These are phyloP conservation scores for Pterocarpus macrocarpus DNA, from an alignment of 306 rosid genomes.

Conservation along the genomic window DNA sequence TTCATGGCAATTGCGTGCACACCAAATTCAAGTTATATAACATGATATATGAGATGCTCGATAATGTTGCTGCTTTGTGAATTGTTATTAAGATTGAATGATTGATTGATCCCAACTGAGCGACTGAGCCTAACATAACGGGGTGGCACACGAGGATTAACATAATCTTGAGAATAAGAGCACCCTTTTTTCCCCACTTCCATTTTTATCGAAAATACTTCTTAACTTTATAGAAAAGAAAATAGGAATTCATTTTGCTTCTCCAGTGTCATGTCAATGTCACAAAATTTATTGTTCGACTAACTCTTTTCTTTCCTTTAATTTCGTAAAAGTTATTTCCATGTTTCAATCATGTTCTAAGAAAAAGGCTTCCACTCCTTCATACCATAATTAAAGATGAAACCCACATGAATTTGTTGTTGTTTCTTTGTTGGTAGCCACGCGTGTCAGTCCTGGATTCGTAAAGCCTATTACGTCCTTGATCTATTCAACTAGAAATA, in stretches of 20 bases:
- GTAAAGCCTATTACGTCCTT: background rate
- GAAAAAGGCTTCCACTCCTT: background rate
- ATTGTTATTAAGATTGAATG: background rate
- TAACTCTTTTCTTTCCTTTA: too few relatives aligned
- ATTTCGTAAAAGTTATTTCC: background rate
- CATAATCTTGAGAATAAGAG: background rate
- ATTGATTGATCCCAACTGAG: background rate
- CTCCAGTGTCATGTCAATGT: background rate
- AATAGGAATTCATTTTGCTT: too few relatives aligned
- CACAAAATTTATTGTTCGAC: background rate
- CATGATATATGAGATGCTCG: background rate
- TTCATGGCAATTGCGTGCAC: background rate
- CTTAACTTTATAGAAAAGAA: too few relatives aligned
- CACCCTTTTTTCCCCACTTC: too few relatives aligned
- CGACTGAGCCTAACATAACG: constrained; percentile 1
- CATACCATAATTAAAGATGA: background rate
- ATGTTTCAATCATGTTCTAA: background rate
- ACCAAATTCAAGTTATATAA: background rate
- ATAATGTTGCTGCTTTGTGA: background rate
- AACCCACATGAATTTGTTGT: background rate
- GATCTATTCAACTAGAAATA: too few relatives aligned
- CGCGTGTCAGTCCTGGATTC: background rate
- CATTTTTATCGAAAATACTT: background rate
- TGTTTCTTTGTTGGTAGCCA: background rate
- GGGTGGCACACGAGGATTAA: background rate